Percentiles rank a stretch among this genome's conserved stretches.
Evolutionary conservation across 1,139 yeast species (phyloP).

Genomic region (Hanseniaspora uvarum): DNA sequence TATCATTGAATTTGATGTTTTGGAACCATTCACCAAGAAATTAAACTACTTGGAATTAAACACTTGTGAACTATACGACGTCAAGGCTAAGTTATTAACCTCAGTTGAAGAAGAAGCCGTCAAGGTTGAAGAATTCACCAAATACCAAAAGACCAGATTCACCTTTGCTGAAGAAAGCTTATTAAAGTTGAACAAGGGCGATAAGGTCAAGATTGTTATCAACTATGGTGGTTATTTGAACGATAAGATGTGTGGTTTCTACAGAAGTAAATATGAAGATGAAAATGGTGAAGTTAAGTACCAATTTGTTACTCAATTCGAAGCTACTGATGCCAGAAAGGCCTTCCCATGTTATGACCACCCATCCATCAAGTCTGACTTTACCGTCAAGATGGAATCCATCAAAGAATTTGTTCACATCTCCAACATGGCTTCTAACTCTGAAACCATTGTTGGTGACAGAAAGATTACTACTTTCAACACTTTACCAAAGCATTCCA

Average conservation of each 20-base stretch:
- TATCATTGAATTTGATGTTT: constrained; percentile 53
- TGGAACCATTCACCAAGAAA: constrained; percentile 31
- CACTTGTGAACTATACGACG: constrained; percentile 53
- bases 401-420: constrained; percentile 51
- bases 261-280: constrained; percentile 63
- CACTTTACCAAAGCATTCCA: constrained; percentile 67
- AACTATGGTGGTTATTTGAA: constrained; percentile 62
- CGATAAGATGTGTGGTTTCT: constrained; percentile 71
- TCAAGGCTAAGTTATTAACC: constrained; percentile 39
- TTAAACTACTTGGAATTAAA: constrained; percentile 37
- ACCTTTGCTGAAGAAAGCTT: constrained; percentile 42
- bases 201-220: constrained; percentile 40
- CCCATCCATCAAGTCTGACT: constrained; percentile 66
- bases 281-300: constrained; percentile 49
- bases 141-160: constrained; percentile 56
- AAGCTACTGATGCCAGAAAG: constrained; percentile 75
- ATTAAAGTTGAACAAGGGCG: constrained; percentile 32
- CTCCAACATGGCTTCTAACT: constrained; percentile 60
- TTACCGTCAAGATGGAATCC: constrained; percentile 50
- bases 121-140: constrained; percentile 33
- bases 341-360: constrained; percentile 81
- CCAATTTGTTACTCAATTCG: constrained; percentile 75
- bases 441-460: constrained; percentile 35
- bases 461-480: constrained; percentile 49
- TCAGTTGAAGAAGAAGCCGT: constrained; percentile 20